Conservation (phyloP, 805 yeast species). For the Yarrowia sp. region DNA sequence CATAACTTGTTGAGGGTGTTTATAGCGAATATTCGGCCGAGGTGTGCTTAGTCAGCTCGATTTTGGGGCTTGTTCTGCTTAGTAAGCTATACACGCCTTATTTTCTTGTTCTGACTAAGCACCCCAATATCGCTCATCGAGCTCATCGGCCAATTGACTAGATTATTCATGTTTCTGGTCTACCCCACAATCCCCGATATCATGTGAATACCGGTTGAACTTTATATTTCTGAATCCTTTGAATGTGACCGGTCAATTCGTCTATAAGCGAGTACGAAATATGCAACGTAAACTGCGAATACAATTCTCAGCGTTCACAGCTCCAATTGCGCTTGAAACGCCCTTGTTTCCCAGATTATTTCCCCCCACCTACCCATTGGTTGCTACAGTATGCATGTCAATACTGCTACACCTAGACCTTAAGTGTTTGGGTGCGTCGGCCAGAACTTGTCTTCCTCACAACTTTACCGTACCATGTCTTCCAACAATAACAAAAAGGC, state of each 20-base stretch:
- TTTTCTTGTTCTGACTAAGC: not conserved
- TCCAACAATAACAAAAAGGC: conserved; percentile 20
- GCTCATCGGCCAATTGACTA: conserved; percentile 1
- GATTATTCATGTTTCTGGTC: not conserved
- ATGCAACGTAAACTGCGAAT: no score
- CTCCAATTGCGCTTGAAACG: not conserved
- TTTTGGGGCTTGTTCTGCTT: not conserved
- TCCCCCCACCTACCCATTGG: not conserved
- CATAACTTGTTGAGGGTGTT: conserved; percentile 7
- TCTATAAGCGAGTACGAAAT: no score
- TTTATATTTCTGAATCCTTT: not conserved
- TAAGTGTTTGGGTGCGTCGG: not conserved
- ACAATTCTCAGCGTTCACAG: no score
- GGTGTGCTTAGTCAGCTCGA: not conserved
- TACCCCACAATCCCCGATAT: conserved; percentile 32
- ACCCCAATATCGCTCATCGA: no score
- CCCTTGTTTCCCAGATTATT: not conserved
- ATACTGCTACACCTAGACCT: not conserved
- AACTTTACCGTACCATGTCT: conserved; percentile 15
- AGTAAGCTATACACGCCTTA: not conserved
- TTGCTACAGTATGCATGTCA: conserved; percentile 10
- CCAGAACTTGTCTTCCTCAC: not conserved
- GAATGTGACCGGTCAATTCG: no score
- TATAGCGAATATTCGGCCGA: conserved; percentile 8
- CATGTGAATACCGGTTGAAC: conserved; percentile 33